Conservation (phyloP, 163 green algal genomes). For the Trebouxia gelatinosa region DNA sequence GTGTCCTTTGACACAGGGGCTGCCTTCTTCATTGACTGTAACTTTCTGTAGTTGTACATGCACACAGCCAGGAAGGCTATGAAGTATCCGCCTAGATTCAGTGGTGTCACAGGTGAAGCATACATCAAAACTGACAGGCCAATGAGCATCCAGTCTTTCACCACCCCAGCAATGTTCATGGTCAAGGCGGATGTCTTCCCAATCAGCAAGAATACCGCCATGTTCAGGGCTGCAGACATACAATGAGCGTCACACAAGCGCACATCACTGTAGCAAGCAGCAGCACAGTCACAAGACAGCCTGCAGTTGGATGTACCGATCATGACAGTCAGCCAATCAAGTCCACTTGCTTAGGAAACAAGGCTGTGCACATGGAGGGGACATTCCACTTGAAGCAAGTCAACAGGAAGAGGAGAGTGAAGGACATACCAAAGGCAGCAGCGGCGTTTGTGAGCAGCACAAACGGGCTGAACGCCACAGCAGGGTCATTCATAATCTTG, state of each 20-base stretch:
- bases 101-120: constrained; percentile 52
- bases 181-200: constrained; percentile 77
- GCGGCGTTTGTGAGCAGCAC: constrained; percentile 60
- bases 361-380: too few species aligned
- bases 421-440: constrained; percentile 53
- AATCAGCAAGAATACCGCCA: constrained; percentile 84
- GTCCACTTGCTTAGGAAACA: too few species aligned
- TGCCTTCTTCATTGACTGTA: constrained; percentile 47
- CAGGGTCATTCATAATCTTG: constrained; percentile 52
- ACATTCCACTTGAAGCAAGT: too few species aligned
- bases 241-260: background rate
- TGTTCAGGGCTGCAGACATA: constrained; percentile 69
- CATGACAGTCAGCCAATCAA: background rate
- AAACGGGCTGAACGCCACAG: constrained; percentile 41
- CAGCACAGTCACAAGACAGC: background rate
- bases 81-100: constrained; percentile 74
- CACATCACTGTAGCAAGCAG: background rate
- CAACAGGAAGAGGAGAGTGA: background rate
- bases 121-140: constrained; percentile 64
- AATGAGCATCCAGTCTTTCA: constrained; percentile 90
- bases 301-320: constrained; percentile 5
- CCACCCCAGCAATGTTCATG: constrained; percentile 85
- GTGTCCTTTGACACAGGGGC: constrained; percentile 15
- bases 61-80: constrained; percentile 69
- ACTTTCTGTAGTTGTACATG: constrained; percentile 73